Evolutionary conservation across 2,329 filamentous ascomycete genomes (phyloP).

Genomic region (Didymella glomerata): DNA sequence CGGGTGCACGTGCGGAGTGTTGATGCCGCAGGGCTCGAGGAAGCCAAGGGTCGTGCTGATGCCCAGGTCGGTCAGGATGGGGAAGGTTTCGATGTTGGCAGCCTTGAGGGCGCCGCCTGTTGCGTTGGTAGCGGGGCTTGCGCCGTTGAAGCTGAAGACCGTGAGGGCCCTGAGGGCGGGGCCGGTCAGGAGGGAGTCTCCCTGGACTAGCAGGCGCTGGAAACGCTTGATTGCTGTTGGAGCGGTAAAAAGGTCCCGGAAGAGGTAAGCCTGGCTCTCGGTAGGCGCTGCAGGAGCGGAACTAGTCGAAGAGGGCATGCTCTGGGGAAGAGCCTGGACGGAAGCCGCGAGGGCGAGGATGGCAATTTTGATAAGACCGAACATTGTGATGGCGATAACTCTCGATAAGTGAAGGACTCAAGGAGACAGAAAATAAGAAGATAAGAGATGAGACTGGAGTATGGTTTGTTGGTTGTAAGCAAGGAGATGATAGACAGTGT

Average conservation of each 20-base stretch:
- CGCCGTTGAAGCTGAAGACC: slow-evolving; percentile 69
- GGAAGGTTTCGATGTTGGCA: slow-evolving; percentile 52
- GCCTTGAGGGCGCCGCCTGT: slow-evolving; percentile 59
- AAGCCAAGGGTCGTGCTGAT: slow-evolving; percentile 52
- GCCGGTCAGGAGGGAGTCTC: slow-evolving; percentile 41
- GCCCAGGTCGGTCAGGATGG: slow-evolving; percentile 51
- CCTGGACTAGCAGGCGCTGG: slow-evolving; percentile 47
- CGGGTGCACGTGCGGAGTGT: slow-evolving; percentile 60
- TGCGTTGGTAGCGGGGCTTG: slow-evolving; percentile 56
- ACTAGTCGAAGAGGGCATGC: slow-evolving; percentile 22
- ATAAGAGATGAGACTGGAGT: slow-evolving; percentile 32
- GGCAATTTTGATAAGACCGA: slow-evolving; percentile 46
- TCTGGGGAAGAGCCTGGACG: slow-evolving; percentile 44
- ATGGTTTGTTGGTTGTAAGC: slow-evolving; percentile 38
- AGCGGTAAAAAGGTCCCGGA: slow-evolving; percentile 43
- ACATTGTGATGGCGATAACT: slow-evolving; percentile 44
- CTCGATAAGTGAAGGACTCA: slow-evolving; percentile 9
- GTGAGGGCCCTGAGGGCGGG: slow-evolving; percentile 54
- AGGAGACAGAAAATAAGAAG: slow-evolving; percentile 28
- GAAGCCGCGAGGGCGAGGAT: slow-evolving; percentile 45
- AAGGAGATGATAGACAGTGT: slow-evolving; percentile 35
- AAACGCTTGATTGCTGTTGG: slow-evolving; percentile 52
- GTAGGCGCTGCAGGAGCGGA: slow-evolving; percentile 26
- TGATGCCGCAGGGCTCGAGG: slow-evolving; percentile 57
- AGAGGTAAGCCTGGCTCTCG: slow-evolving; percentile 33